Conservation (phyloP, 139 green algal genomes). For the Picochlorum sp. region DNA sequence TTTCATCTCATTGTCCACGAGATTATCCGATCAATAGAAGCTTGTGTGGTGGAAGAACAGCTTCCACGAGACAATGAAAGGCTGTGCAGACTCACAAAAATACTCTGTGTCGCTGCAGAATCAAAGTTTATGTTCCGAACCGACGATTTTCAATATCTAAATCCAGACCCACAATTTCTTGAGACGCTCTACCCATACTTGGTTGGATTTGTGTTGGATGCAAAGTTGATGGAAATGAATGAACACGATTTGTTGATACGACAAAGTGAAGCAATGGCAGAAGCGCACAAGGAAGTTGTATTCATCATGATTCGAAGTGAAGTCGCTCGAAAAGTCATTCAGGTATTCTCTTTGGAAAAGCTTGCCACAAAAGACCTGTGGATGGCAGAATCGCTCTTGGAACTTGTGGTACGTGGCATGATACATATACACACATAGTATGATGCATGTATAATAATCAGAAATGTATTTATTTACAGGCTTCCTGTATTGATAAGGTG, state of each 20-base stretch:
- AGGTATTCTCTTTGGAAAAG: conserved; percentile 39
- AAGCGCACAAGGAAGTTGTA: conserved; percentile 19
- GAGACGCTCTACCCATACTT: conserved; percentile 41
- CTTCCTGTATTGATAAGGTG: conserved; percentile 3
- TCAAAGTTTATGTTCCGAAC: conserved; percentile 25
- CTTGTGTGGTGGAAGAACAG: conserved; percentile 22
- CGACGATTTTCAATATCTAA: conserved; percentile 20
- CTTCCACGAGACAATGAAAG: conserved; percentile 36
- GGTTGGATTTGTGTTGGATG: conserved; percentile 33
- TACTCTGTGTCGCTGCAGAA: conserved; percentile 43
- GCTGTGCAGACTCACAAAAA: conserved; percentile 49
- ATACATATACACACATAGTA: no score
- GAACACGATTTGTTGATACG: conserved; percentile 1
- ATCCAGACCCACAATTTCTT: conserved; percentile 24
- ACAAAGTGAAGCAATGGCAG: neutral
- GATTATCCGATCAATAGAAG: conserved; percentile 31
- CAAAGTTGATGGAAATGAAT: conserved; percentile 12
- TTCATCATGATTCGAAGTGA: conserved; percentile 34
- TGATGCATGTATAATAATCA: no score
- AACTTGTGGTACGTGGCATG: conserved; percentile 19
- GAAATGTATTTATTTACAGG: conserved; percentile 3
- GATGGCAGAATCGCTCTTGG: conserved; percentile 32
- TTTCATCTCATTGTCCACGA: conserved; percentile 60
- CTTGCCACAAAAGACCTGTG: conserved; percentile 31
- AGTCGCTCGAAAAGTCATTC: conserved; percentile 32